phyloP scores from a whole-genome alignment of 768 basidiomycete genomes.

The Lactarius quietus region DNA sequence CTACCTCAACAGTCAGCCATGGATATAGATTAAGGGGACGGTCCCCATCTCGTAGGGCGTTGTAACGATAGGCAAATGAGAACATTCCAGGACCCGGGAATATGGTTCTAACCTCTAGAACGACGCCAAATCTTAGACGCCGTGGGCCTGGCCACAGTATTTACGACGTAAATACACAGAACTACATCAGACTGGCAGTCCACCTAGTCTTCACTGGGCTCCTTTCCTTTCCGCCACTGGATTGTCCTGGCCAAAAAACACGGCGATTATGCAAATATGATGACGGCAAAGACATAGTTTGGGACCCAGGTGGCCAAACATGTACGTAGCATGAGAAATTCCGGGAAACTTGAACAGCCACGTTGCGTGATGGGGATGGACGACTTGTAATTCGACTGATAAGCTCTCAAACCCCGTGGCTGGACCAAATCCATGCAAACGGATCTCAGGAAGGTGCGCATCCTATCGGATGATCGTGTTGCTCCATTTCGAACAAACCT shows the following conservation, averaged over 20 bases:
- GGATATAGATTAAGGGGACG: neutral
- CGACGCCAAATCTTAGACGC: neutral
- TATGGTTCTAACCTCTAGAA: neutral
- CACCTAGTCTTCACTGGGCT: neutral
- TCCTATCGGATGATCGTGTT: neutral
- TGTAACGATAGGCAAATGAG: neutral
- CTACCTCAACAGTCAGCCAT: neutral
- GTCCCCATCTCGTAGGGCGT: neutral
- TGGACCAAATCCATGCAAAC: conserved; percentile 1
- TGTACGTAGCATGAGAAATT: neutral
- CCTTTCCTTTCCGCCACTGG: neutral
- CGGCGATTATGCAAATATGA: neutral
- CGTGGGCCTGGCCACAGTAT: neutral
- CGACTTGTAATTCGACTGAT: neutral
- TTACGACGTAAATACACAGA: neutral
- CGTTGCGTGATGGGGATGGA: neutral
- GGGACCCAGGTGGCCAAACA: neutral
- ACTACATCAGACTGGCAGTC: neutral
- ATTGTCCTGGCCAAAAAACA: neutral
- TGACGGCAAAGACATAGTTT: neutral
- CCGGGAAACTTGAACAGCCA: neutral
- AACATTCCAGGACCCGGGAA: neutral
- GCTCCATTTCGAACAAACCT: neutral
- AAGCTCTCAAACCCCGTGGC: conserved; percentile 4
- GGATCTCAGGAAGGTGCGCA: neutral